Conservation (phyloP, 1,284 basidiomycete genomes). For the Fomitopsis betulina region DNA sequence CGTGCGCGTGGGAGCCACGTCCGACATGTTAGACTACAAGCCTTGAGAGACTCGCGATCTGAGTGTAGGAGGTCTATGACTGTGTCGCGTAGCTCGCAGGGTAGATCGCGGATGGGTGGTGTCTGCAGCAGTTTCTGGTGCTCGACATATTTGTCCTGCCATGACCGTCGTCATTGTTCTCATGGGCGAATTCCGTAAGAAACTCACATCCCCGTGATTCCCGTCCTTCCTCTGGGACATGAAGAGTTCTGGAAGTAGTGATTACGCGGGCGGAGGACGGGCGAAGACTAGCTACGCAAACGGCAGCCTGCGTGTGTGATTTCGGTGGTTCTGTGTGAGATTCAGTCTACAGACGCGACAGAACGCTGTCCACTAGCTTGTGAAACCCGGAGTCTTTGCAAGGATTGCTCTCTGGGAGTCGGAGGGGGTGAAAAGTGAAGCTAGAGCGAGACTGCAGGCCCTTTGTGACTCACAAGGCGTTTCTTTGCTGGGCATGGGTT, state of each 20-base stretch:
- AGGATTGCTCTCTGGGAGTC: background rate
- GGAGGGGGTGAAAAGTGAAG: background rate
- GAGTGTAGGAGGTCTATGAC: constrained; percentile 27
- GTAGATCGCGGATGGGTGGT: constrained; percentile 9
- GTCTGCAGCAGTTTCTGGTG: background rate
- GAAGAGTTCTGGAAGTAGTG: background rate
- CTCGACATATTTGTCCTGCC: background rate
- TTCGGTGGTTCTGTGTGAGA: background rate
- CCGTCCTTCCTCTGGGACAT: background rate
- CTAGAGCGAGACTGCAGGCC: background rate
- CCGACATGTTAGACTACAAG: constrained; percentile 31
- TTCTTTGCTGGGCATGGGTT: background rate
- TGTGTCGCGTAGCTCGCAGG: constrained; percentile 29
- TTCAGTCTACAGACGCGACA: background rate
- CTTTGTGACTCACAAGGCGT: background rate
- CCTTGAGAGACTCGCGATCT: constrained; percentile 22
- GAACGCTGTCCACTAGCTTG: background rate
- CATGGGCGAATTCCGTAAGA: background rate
- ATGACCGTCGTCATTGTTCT: background rate
- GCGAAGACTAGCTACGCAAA: background rate
- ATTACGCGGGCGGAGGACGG: background rate
- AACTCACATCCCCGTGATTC: background rate
- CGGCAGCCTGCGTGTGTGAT: background rate
- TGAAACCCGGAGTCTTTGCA: too few species aligned
- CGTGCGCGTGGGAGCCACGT: constrained; percentile 30